These are phyloP conservation scores for Neopestalotiopsis sp. DNA, from an alignment of 2,329 filamentous ascomycete genomes.

Conservation along the genomic window DNA sequence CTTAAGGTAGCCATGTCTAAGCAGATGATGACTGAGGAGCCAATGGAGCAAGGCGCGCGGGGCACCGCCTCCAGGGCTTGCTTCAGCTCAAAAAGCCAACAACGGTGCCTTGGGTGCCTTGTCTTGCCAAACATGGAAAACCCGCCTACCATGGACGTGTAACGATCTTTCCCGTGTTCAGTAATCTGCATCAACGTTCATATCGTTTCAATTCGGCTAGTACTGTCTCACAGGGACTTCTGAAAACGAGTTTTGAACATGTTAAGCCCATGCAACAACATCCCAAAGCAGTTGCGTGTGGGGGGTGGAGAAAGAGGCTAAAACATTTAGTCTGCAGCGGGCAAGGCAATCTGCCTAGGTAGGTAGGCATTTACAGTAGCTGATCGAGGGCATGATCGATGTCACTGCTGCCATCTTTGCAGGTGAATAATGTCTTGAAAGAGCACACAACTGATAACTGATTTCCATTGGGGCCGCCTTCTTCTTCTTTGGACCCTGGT, in stretches of 20 bases:
- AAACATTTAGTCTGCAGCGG: not conserved
- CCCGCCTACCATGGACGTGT: not conserved
- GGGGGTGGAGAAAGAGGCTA: not conserved
- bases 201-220: not conserved
- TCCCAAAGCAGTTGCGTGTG: not conserved
- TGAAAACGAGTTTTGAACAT: not conserved
- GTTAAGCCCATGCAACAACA: not conserved
- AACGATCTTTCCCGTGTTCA: not conserved
- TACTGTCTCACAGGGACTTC: not conserved
- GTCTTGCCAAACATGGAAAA: not conserved
- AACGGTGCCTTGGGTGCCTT: not conserved
- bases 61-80: not conserved
- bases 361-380: too few species aligned
- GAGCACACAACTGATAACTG: not conserved
- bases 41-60: not conserved
- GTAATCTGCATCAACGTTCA: not conserved
- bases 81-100: not conserved
- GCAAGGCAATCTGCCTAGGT: not conserved
- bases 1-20: not conserved
- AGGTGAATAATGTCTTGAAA: not conserved
- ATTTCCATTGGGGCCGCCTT: not conserved
- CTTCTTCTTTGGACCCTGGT: not conserved
- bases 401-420: not conserved
- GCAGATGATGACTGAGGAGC: not conserved
- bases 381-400: too few species aligned